Percentiles rank a stretch among this genome's conserved stretches.
phyloP scores from a whole-genome alignment of 176 grass and related monocot species.

The Dendrocalamus sinicus region DNA sequence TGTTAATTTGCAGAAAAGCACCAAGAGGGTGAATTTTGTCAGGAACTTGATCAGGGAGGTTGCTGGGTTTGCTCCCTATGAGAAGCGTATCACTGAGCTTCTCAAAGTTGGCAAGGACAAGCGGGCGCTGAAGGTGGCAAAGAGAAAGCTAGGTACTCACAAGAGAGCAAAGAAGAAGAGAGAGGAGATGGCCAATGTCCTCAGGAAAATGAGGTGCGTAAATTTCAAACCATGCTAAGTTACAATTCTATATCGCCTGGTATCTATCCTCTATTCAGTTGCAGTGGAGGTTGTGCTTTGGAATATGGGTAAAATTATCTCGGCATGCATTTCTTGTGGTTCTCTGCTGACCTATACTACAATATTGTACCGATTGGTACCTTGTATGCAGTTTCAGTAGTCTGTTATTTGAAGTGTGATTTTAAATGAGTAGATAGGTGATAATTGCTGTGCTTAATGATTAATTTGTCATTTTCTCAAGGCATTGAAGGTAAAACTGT shows the following conservation, averaged over 20 bases:
- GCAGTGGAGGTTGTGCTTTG: neutral
- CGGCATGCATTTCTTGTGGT: neutral
- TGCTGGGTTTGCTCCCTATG: slow-evolving; percentile 66
- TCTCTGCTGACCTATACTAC: neutral
- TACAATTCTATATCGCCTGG: neutral
- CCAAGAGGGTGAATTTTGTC: slow-evolving; percentile 57
- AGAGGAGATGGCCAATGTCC: slow-evolving; percentile 61
- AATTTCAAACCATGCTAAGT: neutral
- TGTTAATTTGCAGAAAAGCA: slow-evolving; percentile 50
- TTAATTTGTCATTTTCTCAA: neutral
- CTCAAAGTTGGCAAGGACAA: slow-evolving; percentile 69
- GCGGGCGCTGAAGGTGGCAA: slow-evolving; percentile 63
- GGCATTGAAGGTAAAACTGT: neutral
- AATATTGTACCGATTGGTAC: neutral
- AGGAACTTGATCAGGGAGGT: slow-evolving; percentile 64
- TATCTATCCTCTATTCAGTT: neutral
- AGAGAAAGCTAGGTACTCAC: slow-evolving; percentile 66
- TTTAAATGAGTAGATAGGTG: neutral
- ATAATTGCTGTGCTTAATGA: neutral
- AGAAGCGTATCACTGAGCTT: slow-evolving; percentile 70
- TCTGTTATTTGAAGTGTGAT: neutral
- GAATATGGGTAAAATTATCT: neutral
- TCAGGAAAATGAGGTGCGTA: slow-evolving; percentile 61
- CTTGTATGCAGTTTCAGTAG: neutral
- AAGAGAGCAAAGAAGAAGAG: slow-evolving; percentile 77